phyloP scores from a whole-genome alignment of 1,139 yeast species.

The Yamadazyma buinensis region DNA sequence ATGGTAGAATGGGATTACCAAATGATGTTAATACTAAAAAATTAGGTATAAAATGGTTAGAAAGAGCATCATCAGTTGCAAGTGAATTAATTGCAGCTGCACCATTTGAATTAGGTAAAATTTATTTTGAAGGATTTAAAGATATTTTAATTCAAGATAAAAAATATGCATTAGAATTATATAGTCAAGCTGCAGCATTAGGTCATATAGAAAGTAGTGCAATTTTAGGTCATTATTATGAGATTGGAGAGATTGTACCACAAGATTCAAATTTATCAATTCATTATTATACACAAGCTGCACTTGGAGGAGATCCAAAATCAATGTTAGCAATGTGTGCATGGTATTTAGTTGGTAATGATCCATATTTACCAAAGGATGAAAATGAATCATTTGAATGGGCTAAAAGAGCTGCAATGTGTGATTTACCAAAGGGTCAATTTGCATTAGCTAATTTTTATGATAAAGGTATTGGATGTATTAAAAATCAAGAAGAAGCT shows the following conservation, averaged over 20 bases:
- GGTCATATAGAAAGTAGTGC: slow-evolving; percentile 83
- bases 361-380: slow-evolving; percentile 74
- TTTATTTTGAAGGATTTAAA: slow-evolving; percentile 77
- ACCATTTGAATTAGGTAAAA: slow-evolving; percentile 86
- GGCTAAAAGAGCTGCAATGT: slow-evolving; percentile 83
- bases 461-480: slow-evolving; percentile 87
- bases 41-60: slow-evolving; percentile 89
- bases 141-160: slow-evolving; percentile 85
- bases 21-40: slow-evolving; percentile 68
- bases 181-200: slow-evolving; percentile 84
- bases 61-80: slow-evolving; percentile 82
- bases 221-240: slow-evolving; percentile 78
- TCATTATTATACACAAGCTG: slow-evolving; percentile 91
- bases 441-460: slow-evolving; percentile 80
- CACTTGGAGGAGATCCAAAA: slow-evolving; percentile 79
- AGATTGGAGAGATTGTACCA: slow-evolving; percentile 74
- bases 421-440: slow-evolving; percentile 79
- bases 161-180: slow-evolving; percentile 81
- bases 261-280: slow-evolving; percentile 83
- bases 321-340: slow-evolving; percentile 95
- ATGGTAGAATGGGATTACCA: slow-evolving; percentile 79
- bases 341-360: slow-evolving; percentile 92
- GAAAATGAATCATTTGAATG: slow-evolving; percentile 89
- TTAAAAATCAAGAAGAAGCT: slow-evolving; percentile 52
- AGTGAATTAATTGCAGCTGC: slow-evolving; percentile 86